phyloP scores from a whole-genome alignment of 306 rosid species.

The Ammopiptanthus mongolicus region DNA sequence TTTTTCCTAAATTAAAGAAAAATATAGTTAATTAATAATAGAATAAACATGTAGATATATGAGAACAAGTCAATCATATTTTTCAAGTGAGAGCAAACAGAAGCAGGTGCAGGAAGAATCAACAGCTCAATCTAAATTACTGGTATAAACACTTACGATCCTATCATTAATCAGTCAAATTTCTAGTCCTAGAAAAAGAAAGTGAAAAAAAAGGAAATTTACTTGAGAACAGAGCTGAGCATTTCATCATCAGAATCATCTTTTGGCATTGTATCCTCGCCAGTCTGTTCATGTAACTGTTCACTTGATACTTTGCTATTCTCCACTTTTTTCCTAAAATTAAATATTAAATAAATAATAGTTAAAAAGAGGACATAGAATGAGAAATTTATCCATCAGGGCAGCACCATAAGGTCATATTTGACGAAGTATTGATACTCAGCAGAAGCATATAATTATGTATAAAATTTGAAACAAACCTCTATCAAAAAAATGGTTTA shows the following conservation, averaged over 20 bases:
- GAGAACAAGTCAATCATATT: neutral
- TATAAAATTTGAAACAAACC: neutral
- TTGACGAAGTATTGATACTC: neutral
- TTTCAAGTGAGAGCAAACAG: neutral
- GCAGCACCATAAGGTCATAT: conserved; percentile 8
- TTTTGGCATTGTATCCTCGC: conserved; percentile 14
- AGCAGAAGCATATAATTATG: neutral
- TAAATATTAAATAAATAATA: neutral
- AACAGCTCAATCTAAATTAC: neutral
- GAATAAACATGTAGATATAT: neutral
- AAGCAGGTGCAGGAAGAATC: neutral
- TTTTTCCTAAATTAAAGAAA: conserved; percentile 38
- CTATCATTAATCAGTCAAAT: neutral
- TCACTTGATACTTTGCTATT: conserved; percentile 8
- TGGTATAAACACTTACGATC: neutral
- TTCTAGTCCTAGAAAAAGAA: neutral
- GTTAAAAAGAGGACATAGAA: neutral
- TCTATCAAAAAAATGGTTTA: neutral
- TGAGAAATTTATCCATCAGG: neutral
- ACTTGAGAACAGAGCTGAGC: conserved; percentile 53
- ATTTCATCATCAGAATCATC: conserved; percentile 50
- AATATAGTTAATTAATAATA: neutral
- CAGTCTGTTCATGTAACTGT: conserved; percentile 24
- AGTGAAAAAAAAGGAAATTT: conserved; percentile 17
- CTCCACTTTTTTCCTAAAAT: conserved; percentile 39